Evolutionary conservation across 106 monocot genomes (phyloP).

Genomic region (Apostasia shenzhenica): DNA sequence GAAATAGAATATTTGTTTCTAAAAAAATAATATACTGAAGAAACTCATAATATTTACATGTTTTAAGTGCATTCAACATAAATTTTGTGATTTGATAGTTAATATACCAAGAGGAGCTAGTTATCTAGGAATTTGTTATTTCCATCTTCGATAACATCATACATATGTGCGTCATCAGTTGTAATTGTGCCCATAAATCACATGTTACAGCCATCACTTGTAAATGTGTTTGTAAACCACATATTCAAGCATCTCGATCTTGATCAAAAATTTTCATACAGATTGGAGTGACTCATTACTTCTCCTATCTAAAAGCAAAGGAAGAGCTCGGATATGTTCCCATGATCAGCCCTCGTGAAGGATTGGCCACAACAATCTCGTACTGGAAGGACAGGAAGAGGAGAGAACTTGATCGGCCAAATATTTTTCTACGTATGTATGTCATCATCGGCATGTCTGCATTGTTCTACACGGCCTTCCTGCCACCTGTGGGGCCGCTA

Average conservation of each 20-base stretch:
- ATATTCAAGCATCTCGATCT: neutral
- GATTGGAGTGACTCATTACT: conserved; percentile 96
- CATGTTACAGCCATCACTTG: no score
- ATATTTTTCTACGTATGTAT: conserved; percentile 47
- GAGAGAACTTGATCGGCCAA: conserved; percentile 70
- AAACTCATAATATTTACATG: no score
- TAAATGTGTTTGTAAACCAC: no score
- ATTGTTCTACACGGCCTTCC: conserved; percentile 52
- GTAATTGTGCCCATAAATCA: no score
- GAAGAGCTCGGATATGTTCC: conserved; percentile 87
- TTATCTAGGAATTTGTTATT: no score
- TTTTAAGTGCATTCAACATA: no score
- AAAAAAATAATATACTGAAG: no score
- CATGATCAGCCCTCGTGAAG: conserved; percentile 63
- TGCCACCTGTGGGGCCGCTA: conserved; percentile 63
- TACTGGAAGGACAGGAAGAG: conserved; percentile 78
- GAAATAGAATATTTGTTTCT: no score
- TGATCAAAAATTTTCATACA: conserved; percentile 18
- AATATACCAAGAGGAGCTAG: no score
- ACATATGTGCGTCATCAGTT: no score
- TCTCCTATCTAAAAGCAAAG: conserved; percentile 79
- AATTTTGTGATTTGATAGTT: no score
- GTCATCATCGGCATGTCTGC: conserved; percentile 40
- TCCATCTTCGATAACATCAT: no score
- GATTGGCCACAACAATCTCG: conserved; percentile 63